Evolutionary conservation across 2,329 filamentous ascomycete species (phyloP).

Genomic region (Apiospora arundinis): DNA sequence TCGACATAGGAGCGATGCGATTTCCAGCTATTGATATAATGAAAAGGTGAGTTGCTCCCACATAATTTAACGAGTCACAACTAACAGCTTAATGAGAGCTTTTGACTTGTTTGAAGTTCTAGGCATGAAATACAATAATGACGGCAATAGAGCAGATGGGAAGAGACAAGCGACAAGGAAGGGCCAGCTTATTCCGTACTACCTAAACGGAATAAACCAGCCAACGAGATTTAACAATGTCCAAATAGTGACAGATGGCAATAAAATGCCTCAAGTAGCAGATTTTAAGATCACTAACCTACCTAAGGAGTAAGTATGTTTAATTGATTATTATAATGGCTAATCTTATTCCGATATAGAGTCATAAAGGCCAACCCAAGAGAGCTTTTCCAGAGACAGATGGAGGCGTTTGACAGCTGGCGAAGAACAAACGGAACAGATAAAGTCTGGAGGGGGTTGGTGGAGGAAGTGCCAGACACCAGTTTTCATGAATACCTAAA

Average conservation of each 20-base stretch:
- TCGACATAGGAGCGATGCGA: conserved; percentile 4
- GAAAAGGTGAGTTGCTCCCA: too few species aligned
- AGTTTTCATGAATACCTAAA: too few species aligned
- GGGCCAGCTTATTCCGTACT: neutral
- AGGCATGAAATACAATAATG: neutral
- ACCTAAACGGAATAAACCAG: neutral
- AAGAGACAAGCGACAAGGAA: neutral
- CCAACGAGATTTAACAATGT: neutral
- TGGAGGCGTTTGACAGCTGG: too few species aligned
- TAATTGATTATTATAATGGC: too few species aligned
- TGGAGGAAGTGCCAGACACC: too few species aligned
- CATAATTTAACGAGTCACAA: too few species aligned
- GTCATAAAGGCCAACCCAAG: neutral
- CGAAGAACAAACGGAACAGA: too few species aligned
- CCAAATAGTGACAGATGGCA: neutral
- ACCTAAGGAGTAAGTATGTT: neutral
- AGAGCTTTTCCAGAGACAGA: neutral
- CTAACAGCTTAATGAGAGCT: too few species aligned
- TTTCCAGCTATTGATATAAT: too few species aligned
- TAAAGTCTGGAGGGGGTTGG: too few species aligned
- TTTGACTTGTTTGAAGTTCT: conserved; percentile 5
- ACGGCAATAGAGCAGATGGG: neutral
- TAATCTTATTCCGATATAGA: neutral
- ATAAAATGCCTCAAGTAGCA: neutral
- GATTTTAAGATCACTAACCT: conserved; percentile 13